Evolutionary conservation across 345 rosid genomes (phyloP).

Genomic region (Arabidopsis arenosa): DNA sequence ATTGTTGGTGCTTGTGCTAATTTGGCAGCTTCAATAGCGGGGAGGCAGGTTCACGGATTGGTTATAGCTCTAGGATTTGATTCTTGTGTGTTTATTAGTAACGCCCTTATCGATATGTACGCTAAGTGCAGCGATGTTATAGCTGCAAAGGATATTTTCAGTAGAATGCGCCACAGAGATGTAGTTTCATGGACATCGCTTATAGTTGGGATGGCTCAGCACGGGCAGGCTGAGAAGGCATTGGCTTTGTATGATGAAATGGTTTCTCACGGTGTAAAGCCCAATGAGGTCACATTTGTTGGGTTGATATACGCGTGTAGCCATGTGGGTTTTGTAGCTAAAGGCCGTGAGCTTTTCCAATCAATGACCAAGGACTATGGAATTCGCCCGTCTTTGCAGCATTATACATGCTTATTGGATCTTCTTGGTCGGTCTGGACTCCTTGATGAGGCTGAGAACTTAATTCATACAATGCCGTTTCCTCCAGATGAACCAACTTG

Average conservation of each 20-base stretch:
- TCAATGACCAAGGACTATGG: slow-evolving; percentile 61
- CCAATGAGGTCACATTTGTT: slow-evolving; percentile 79
- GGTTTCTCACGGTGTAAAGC: slow-evolving; percentile 67
- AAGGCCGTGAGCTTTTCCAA: slow-evolving; percentile 65
- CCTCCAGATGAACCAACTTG: slow-evolving; percentile 83
- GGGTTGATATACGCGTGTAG: slow-evolving; percentile 86
- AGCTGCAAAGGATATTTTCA: slow-evolving; percentile 61
- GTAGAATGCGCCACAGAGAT: slow-evolving; percentile 57
- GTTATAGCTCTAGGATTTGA: slow-evolving; percentile 59
- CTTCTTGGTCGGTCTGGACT: slow-evolving; percentile 81
- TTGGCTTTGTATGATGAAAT: slow-evolving; percentile 65
- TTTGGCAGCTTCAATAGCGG: slow-evolving; percentile 62
- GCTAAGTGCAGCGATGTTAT: slow-evolving; percentile 79
- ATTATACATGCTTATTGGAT: slow-evolving; percentile 79
- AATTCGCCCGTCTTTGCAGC: slow-evolving; percentile 72
- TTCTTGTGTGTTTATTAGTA: slow-evolving; percentile 68
- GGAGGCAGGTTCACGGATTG: slow-evolving; percentile 72
- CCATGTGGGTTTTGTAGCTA: slow-evolving; percentile 70
- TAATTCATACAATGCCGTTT: slow-evolving; percentile 67
- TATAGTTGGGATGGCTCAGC: slow-evolving; percentile 83
- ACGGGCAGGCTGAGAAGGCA: slow-evolving; percentile 70
- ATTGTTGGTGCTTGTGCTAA: slow-evolving; percentile 76
- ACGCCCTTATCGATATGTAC: slow-evolving; percentile 82
- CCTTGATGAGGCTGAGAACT: slow-evolving; percentile 67
- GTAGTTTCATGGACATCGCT: slow-evolving; percentile 87